Evolutionary conservation across 2,329 filamentous ascomycete species (phyloP).

Genomic region (Bisporella sp.): DNA sequence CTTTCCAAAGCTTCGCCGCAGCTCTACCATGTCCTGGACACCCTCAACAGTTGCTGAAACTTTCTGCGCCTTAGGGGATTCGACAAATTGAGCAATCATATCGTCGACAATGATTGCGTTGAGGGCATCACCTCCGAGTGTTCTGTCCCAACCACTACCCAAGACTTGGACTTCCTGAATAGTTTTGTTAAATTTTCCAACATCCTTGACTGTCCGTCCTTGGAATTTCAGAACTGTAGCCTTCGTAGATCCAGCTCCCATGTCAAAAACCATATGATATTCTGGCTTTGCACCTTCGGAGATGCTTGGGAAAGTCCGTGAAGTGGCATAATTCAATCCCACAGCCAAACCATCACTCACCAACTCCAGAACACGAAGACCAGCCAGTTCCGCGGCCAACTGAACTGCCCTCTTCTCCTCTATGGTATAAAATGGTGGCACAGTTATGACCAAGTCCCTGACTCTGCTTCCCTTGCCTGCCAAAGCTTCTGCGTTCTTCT

Average conservation of each 20-base stretch:
- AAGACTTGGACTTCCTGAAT: conserved; percentile 90
- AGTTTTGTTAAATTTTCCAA: conserved; percentile 92
- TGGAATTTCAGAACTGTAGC: conserved; percentile 88
- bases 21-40: conserved; percentile 73
- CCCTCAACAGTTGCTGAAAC: conserved; percentile 52
- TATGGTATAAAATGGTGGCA: conserved; percentile 82
- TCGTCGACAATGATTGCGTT: conserved; percentile 86
- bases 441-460: conserved; percentile 78
- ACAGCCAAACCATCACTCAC: conserved; percentile 89
- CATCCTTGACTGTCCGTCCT: conserved; percentile 79
- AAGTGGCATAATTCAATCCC: conserved; percentile 90
- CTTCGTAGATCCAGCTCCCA: conserved; percentile 92
- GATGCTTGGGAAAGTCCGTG: conserved; percentile 78
- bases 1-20: conserved; percentile 86
- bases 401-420: conserved; percentile 86
- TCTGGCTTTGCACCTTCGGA: conserved; percentile 81
- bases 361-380: conserved; percentile 75
- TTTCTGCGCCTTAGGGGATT: conserved; percentile 61
- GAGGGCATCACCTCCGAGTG: conserved; percentile 81
- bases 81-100: conserved; percentile 74
- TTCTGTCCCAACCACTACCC: conserved; percentile 81
- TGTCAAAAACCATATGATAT: conserved; percentile 90
- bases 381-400: conserved; percentile 79
- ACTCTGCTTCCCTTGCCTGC: conserved; percentile 70
- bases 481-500: conserved; percentile 76